Evolutionary conservation across 1,139 yeast genomes (phyloP).

Genomic region (Yamadazyma siamensis): DNA sequence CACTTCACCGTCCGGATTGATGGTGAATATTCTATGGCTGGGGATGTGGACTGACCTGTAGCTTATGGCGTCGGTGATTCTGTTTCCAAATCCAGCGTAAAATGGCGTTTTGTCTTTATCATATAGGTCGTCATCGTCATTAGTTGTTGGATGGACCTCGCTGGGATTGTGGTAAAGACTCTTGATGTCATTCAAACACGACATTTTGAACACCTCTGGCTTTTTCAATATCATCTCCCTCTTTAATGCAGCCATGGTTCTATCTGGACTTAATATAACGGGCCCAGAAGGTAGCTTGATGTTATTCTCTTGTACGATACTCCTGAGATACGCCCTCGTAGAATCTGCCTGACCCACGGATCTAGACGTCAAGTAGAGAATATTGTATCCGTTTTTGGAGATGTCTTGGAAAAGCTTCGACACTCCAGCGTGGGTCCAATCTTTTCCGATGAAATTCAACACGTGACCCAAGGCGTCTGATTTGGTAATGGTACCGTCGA

Average conservation of each 20-base stretch:
- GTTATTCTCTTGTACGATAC: conserved; percentile 73
- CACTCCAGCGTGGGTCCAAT: conserved; percentile 98
- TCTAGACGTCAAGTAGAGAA: conserved; percentile 90
- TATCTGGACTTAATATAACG: conserved; percentile 90
- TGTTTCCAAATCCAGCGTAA: conserved; percentile 96
- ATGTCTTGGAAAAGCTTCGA: conserved; percentile 89
- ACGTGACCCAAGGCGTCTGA: conserved; percentile 98
- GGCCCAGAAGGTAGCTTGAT: conserved; percentile 83
- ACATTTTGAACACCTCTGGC: conserved; percentile 98
- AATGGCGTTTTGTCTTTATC: conserved; percentile 64
- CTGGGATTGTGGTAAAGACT: conserved; percentile 48
- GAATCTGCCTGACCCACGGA: conserved; percentile 96
- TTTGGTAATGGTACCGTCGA: conserved; percentile 97
- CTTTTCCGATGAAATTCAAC: conserved; percentile 87
- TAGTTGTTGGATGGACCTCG: conserved; percentile 1
- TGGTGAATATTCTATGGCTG: conserved; percentile 90
- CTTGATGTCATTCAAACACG: conserved; percentile 85
- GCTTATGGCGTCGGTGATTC: conserved; percentile 95
- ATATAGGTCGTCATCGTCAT: conserved; percentile 9
- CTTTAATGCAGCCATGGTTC: conserved; percentile 92
- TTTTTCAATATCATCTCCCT: conserved; percentile 91
- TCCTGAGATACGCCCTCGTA: conserved; percentile 78
- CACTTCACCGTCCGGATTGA: conserved; percentile 95
- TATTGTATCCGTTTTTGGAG: conserved; percentile 81
- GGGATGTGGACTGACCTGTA: conserved; percentile 94